phyloP scores from a whole-genome alignment of 257 asterid genomes.

The Knoxia roxburghii region DNA sequence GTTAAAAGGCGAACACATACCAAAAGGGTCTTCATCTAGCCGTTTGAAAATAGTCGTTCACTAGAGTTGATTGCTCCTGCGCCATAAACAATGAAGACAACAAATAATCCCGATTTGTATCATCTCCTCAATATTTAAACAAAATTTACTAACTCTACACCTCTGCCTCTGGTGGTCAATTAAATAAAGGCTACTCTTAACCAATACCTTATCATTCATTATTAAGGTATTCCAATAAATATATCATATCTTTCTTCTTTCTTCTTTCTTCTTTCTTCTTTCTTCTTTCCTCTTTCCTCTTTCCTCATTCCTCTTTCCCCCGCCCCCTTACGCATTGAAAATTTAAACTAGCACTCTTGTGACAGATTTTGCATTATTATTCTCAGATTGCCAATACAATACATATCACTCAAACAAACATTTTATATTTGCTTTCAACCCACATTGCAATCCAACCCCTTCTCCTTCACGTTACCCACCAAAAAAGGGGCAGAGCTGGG shows the following conservation, averaged over 20 bases:
- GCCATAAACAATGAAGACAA: slow-evolving; percentile 42
- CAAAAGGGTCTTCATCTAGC: slow-evolving; percentile 45
- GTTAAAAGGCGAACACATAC: slow-evolving; percentile 48
- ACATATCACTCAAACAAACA: no score
- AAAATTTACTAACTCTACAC: not conserved
- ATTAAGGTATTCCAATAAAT: not conserved
- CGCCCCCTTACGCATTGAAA: not conserved
- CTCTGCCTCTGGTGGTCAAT: not conserved
- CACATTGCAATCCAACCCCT: no score
- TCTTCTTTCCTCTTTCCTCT: no score
- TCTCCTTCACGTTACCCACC: no score
- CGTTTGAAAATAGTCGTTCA: slow-evolving; percentile 31
- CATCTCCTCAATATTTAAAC: slow-evolving; percentile 3
- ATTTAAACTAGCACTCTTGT: not conserved
- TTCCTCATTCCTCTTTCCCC: no score
- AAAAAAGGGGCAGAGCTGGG: no score
- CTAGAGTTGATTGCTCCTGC: slow-evolving; percentile 56
- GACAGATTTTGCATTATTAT: not conserved
- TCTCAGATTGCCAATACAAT: no score
- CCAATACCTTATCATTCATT: no score
- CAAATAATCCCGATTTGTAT: slow-evolving; percentile 53
- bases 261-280: no score
- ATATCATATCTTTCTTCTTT: no score
- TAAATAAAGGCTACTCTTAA: no score
- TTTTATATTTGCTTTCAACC: no score